Evolutionary conservation across 108 stramenopile species (phyloP).

Genomic region (Skeletonema grethae): DNA sequence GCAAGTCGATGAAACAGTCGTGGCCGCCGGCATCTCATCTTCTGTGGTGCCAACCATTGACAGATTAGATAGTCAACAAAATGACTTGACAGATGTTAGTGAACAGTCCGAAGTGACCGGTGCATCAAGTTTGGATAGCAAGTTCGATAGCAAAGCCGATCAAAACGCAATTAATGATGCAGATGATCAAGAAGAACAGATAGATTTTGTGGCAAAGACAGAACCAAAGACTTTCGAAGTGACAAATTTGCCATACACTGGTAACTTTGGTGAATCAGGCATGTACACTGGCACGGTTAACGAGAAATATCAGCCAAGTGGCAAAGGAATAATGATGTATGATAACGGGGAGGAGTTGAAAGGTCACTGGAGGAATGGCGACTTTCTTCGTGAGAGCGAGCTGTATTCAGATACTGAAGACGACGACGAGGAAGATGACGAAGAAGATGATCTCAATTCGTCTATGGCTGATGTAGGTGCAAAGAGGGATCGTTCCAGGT

Average conservation of each 20-base stretch:
- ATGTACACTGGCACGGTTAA: conserved; percentile 49
- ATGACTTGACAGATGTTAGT: neutral
- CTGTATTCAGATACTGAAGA: conserved; percentile 43
- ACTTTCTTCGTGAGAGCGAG: conserved; percentile 40
- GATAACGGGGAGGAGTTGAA: conserved; percentile 38
- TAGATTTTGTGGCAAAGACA: neutral
- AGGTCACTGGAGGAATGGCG: conserved; percentile 45
- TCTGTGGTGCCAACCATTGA: neutral
- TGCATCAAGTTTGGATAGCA: neutral
- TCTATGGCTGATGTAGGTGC: conserved; percentile 40
- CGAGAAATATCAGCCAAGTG: conserved; percentile 47
- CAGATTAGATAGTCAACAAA: neutral
- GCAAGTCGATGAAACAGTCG: neutral
- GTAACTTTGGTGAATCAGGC: conserved; percentile 44
- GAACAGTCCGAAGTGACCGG: neutral
- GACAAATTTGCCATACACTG: conserved; percentile 39
- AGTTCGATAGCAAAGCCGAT: neutral
- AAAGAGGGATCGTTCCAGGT: conserved; percentile 31
- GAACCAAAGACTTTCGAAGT: conserved; percentile 36
- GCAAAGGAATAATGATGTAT: conserved; percentile 46
- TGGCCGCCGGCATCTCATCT: neutral
- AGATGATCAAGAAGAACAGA: neutral
- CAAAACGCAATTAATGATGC: neutral
- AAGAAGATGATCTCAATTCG: conserved; percentile 32
- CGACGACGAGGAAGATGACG: conserved; percentile 34